These are phyloP conservation scores for Silene vulgaris DNA, from an alignment of 179 eudicot species.

Conservation along the genomic window DNA sequence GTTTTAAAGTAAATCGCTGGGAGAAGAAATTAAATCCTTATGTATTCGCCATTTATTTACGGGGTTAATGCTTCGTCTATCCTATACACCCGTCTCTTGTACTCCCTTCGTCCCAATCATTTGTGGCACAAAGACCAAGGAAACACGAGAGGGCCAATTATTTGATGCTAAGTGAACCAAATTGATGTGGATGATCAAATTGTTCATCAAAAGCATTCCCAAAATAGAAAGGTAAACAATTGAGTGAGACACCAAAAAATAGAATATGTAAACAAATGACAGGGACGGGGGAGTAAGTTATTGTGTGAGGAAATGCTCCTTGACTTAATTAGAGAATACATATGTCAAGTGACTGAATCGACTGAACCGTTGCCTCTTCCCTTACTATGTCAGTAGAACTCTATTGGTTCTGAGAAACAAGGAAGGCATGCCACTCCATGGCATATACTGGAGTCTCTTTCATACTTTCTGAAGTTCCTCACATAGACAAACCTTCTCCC, in stretches of 20 bases:
- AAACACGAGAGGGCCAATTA: too few species aligned
- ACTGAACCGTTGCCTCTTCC: background rate
- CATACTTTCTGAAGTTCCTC: background rate
- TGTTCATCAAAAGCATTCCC: too few species aligned
- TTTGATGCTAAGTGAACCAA: too few species aligned
- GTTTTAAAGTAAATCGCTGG: background rate
- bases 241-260: too few species aligned
- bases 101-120: too few species aligned
- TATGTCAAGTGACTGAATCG: background rate
- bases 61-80: background rate
- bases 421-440: too few species aligned
- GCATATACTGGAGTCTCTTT: background rate
- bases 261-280: too few species aligned
- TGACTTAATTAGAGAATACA: background rate
- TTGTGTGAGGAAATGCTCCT: background rate
- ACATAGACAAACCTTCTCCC: background rate
- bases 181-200: too few species aligned
- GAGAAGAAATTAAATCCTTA: background rate
- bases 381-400: background rate
- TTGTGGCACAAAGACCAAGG: too few species aligned
- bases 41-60: background rate
- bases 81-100: background rate
- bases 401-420: too few species aligned
- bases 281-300: background rate
- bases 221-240: too few species aligned